Evolutionary conservation across 2,329 filamentous ascomycete species (phyloP), one percentile per base, ranked within the genome.

Genomic region (Helminthosporium solani): DNA sequence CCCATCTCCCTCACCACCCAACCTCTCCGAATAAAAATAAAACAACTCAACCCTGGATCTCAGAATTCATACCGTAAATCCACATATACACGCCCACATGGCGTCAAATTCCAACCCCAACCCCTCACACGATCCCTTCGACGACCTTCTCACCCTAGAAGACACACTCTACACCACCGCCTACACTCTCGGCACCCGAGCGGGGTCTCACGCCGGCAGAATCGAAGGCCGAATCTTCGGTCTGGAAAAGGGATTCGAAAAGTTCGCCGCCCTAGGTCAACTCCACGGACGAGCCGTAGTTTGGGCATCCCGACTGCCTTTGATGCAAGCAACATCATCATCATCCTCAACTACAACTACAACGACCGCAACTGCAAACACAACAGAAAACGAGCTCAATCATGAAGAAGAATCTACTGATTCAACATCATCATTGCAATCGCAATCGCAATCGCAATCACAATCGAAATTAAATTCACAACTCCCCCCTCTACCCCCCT

Each of bases 151-250:
- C 35, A 75, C 76, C 40, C 72, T 86, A 23, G 83, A 86, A 72
- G 78, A 84, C 49, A 70, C 75, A 46, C 95, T 92, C 75, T 96
- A 96, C 75, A 76, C 81, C 35, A 83, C 92, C 70, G 94, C 94
- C 48, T 92, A 90, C 74, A 70, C 77, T 5, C 80, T 89, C 44
- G 94, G 94, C 34, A 70, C 83, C 38, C 73, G 78, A 33, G 92
- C 96, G 70, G 94, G 94, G 49, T 76, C 82, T 33, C 79, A 80
- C 48, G 86, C 88, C 25, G 94, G 94, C 31, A 84, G 85, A 47
- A 83, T 89, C 54, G 94, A 99, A 77, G 94, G 94, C 50, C 87
- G 90, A 41, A 82, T 90, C 16, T 90, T 97, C 65, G 94, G 92
- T 0, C 82, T 97, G 33, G 87, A 95, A 67, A 94, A 91, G 54